A percentile compares a stretch with the other conserved stretches of the same genome.
phyloP scores from a whole-genome alignment of 2,329 filamentous ascomycete species.

The Fusarium foetens region DNA sequence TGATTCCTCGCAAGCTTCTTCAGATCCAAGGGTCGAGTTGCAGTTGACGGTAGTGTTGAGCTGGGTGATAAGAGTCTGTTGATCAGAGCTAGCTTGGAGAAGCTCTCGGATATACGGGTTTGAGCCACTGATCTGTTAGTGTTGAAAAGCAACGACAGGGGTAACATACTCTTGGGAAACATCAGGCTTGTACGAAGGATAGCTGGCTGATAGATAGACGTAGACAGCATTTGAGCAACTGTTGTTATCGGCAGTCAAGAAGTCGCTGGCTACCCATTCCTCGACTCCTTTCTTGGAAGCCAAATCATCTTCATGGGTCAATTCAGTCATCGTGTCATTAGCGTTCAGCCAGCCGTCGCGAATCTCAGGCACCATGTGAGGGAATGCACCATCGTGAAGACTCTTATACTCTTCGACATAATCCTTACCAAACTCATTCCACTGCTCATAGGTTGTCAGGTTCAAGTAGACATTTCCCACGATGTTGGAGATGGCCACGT shows the following conservation, averaged over 20 bases:
- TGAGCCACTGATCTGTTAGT: background rate
- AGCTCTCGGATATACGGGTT: constrained; percentile 7
- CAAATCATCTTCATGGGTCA: background rate
- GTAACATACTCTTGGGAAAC: constrained; percentile 12
- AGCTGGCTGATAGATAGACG: background rate
- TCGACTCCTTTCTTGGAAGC: background rate
- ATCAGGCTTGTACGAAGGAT: constrained; percentile 16
- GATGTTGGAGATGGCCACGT: background rate
- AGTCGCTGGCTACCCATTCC: background rate
- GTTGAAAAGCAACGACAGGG: fast-evolving
- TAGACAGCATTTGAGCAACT: constrained; percentile 20
- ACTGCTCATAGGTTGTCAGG: constrained; percentile 14
- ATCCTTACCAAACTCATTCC: background rate
- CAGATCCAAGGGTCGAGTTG: constrained; percentile 5
- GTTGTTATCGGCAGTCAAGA: background rate
- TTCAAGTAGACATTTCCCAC: background rate
- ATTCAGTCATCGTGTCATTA: background rate
- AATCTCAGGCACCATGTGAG: constrained; percentile 6
- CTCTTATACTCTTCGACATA: constrained; percentile 8
- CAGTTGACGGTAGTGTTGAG: constrained; percentile 11
- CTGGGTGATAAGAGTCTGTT: background rate
- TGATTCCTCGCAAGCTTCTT: background rate
- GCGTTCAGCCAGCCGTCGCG: background rate
- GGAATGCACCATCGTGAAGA: background rate
- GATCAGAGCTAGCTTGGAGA: fast-evolving